Evolutionary conservation across 192 early-diverging fungal genomes (phyloP).

Genomic region (Coemansia sp.): DNA sequence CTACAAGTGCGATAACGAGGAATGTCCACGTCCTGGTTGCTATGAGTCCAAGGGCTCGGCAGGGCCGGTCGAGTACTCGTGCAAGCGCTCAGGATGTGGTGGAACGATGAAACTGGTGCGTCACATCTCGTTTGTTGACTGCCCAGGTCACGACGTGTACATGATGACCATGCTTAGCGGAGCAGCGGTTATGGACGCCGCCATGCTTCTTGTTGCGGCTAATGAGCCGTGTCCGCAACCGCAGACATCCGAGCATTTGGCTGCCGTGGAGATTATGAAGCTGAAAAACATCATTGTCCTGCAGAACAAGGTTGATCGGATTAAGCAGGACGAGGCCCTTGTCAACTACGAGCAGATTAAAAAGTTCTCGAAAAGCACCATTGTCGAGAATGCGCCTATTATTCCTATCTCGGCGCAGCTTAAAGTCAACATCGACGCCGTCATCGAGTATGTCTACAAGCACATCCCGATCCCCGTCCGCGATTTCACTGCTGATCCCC

Average conservation of each 20-base stretch:
- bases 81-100: constrained; percentile 81
- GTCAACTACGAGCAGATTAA: constrained; percentile 90
- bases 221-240: constrained; percentile 99
- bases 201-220: constrained; percentile 93
- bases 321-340: constrained; percentile 88
- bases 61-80: constrained; percentile 84
- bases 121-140: constrained; percentile 98
- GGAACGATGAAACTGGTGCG: constrained; percentile 86
- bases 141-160: constrained; percentile 99
- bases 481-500: constrained; percentile 88
- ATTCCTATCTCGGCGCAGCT: constrained; percentile 98
- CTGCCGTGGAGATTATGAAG: constrained; percentile 99
- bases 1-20: constrained; percentile 93
- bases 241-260: constrained; percentile 97
- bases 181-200: constrained; percentile 98
- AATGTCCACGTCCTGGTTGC: constrained; percentile 94
- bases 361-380: constrained; percentile 91
- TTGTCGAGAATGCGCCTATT: constrained; percentile 92
- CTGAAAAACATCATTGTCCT: constrained; percentile 94
- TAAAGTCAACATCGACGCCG: constrained; percentile 97
- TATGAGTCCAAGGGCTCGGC: constrained; percentile 84
- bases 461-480: constrained; percentile 92
- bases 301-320: constrained; percentile 98
- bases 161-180: constrained; percentile 99
- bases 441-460: constrained; percentile 97